Evolutionary conservation across 768 basidiomycete genomes (phyloP), one percentile per base, ranked within the genome.

Genomic region (Termitomyces sp.): DNA sequence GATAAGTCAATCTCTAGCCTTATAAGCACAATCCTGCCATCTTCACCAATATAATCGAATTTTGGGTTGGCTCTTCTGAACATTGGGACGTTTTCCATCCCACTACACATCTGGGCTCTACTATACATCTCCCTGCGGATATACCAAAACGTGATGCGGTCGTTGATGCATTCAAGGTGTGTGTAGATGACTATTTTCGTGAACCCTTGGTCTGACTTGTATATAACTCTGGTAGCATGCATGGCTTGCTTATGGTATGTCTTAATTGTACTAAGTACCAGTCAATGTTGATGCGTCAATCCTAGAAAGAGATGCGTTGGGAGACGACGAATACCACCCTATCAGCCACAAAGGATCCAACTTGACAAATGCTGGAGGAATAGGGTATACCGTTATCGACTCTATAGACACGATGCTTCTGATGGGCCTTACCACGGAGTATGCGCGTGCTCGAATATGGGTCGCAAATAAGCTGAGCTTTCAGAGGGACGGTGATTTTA

Each of bases 321-420:
- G 94, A 1, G 80, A 80, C 56, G 94, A 97, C 73, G 92, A 96
- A 70, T 97, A 93, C 65, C 92, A 96, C 65, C 94, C 95, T 0
- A 79, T 98, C 24, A 80, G 80, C 53, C 78, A 79, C 50, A 73
- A 72, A 28, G 95, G 95, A 4, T 80, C 83, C 9, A 94, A 98
- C 69, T 77, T 98, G 30, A 88, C 90, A 0, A 63, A 72, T 5
- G 86, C 84, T 2, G 92, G 91, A 38, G 87, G 91, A 14, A 87
- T 97, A 53, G 94, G 94, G 24, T 95, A 94, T 68, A 92, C 87
- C 38, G 87, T 98, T 46, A 80, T 89, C 56, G 95, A 97, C 66
- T 86, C 90, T 0, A 78, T 97, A 18, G 95, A 97, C 70, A 88
- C 88, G 13, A 83, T 98, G 75, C 78, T 92, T 55, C 72, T 98